Evolutionary conservation across 257 asterid species (phyloP).

Genomic region (Echium plantagineum): DNA sequence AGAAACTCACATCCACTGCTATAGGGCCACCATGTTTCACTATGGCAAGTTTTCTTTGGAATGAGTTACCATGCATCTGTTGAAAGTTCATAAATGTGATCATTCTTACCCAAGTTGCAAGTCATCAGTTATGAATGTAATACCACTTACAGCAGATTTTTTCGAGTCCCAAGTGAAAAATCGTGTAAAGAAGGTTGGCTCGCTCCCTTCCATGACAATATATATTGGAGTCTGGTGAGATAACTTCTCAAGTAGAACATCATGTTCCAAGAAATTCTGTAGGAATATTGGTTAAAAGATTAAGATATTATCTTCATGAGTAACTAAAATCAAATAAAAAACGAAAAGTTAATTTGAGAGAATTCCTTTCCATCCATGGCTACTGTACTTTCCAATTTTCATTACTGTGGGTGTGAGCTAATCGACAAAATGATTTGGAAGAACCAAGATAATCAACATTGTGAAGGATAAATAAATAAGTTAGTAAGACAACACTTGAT

Average conservation of each 20-base stretch:
- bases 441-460: background rate
- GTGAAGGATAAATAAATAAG: too few species aligned
- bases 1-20: conserved; percentile 47
- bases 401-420: background rate
- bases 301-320: background rate
- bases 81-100: conserved; percentile 12
- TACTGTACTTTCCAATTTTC: background rate
- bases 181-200: conserved; percentile 83
- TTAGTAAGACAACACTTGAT: background rate
- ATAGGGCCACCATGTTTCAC: conserved; percentile 61
- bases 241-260: conserved; percentile 79
- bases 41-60: conserved; percentile 76
- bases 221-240: conserved; percentile 65
- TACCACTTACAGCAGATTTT: conserved; percentile 63
- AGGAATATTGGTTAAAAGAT: conserved; percentile 7
- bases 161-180: conserved; percentile 87
- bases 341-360: background rate
- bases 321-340: too few species aligned
- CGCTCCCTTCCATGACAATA: conserved; percentile 81
- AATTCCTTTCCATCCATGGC: background rate
- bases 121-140: background rate
- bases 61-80: conserved; percentile 92
- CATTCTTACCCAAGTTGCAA: conserved; percentile 12
- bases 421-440: background rate
- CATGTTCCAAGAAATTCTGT: conserved; percentile 84